Evolutionary conservation across 805 yeast genomes (phyloP).

Genomic region (Priceomyces medius): DNA sequence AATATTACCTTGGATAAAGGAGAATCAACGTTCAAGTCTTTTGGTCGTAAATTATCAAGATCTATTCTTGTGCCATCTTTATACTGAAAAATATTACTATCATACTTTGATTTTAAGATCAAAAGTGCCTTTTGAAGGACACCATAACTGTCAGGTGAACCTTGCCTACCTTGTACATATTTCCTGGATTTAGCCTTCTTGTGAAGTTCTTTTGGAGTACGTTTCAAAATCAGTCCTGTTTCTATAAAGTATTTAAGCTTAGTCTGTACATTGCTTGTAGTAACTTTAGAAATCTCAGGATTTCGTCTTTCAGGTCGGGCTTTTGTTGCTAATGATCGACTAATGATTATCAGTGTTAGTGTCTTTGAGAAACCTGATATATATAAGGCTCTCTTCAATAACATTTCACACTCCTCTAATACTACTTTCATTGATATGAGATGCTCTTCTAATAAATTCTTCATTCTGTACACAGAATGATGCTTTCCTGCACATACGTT

Average conservation of each 20-base stretch:
- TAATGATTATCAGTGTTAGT: background rate
- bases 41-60: constrained; percentile 20
- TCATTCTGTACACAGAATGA: constrained; percentile 1
- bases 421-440: background rate
- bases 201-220: constrained; percentile 18
- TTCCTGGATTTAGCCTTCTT: constrained; percentile 7
- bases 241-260: constrained; percentile 28
- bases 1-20: constrained; percentile 25
- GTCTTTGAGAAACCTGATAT: no score
- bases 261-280: constrained; percentile 7
- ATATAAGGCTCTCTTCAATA: no score
- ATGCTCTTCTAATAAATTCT: background rate
- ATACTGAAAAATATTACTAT: constrained; percentile 22
- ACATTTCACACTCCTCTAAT: no score
- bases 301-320: background rate
- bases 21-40: constrained; percentile 22
- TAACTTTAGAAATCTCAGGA: background rate
- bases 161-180: background rate
- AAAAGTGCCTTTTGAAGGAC: constrained; percentile 22
- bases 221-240: constrained; percentile 25
- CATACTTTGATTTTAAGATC: constrained; percentile 30
- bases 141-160: constrained; percentile 6
- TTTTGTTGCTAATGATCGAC: background rate
- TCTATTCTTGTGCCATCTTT: constrained; percentile 23
- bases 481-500: background rate